Evolutionary conservation across 1,284 basidiomycete species (phyloP).

Genomic region (Rhodotorula sp.): DNA sequence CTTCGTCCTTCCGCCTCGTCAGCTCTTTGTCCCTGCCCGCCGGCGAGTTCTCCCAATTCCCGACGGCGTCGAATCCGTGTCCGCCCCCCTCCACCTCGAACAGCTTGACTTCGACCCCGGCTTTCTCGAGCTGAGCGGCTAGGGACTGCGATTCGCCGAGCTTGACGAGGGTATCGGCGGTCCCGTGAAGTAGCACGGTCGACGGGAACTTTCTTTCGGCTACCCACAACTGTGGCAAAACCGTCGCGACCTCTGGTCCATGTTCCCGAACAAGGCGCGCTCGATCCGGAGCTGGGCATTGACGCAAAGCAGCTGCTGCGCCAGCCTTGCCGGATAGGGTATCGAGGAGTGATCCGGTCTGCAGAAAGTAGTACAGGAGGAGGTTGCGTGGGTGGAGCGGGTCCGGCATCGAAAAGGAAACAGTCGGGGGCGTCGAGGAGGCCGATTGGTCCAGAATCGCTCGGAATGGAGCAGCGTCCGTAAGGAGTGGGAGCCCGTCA

Average conservation of each 20-base stretch:
- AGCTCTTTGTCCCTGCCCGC: not conserved
- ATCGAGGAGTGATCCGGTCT: constrained; percentile 11
- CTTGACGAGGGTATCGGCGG: not conserved
- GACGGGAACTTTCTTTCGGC: not conserved
- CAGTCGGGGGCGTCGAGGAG: not conserved
- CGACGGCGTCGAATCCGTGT: constrained; percentile 12
- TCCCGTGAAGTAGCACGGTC: constrained; percentile 9
- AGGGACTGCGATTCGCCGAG: constrained; percentile 7
- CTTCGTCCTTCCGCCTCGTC: constrained; percentile 7
- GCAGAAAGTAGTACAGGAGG: constrained; percentile 13
- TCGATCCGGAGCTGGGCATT: not conserved
- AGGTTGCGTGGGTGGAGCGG: not conserved
- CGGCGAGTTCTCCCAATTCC: not conserved
- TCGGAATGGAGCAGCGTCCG: not conserved
- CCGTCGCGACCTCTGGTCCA: not conserved
- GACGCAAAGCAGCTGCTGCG: not conserved
- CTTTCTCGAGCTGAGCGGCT: not conserved
- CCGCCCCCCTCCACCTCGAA: constrained; percentile 14
- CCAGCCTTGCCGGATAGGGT: not conserved
- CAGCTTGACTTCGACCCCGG: constrained; percentile 3
- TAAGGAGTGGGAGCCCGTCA: not conserved
- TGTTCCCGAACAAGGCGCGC: not conserved
- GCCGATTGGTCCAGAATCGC: not conserved
- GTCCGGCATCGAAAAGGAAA: not conserved
- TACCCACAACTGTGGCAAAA: constrained; percentile 1